Conservation (phyloP, 805 yeast genomes). For the Metschnikowia kofuensis region DNA sequence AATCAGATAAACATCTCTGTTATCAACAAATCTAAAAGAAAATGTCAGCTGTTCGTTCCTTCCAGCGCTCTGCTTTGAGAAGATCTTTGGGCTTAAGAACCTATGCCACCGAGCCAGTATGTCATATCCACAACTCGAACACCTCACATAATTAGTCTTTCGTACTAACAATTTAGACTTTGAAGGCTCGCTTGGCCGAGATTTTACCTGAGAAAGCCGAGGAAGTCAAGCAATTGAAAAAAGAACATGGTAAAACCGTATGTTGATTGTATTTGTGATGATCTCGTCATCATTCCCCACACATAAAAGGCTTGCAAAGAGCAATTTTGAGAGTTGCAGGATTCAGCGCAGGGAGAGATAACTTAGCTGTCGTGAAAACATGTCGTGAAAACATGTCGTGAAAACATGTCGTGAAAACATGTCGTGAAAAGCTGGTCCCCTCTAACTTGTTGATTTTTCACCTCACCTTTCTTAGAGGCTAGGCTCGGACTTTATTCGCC, state of each 20-base stretch:
- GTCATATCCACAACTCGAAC: slow-evolving; percentile 9
- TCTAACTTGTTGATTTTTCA: too few relatives aligned
- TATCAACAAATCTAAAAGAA: slow-evolving; percentile 6
- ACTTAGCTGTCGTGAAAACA: too few relatives aligned
- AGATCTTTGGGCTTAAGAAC: slow-evolving; percentile 21
- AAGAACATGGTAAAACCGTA: slow-evolving; percentile 83
- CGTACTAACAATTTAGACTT: slow-evolving; percentile 47
- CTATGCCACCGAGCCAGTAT: slow-evolving; percentile 23
- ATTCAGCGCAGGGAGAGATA: neutral
- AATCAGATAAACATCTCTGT: slow-evolving; percentile 8
- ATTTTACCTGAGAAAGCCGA: slow-evolving; percentile 89
- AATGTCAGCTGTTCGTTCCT: slow-evolving; percentile 37
- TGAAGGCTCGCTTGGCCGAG: slow-evolving; percentile 93
- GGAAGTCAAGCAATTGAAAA: slow-evolving; percentile 84
- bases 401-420: too few relatives aligned
- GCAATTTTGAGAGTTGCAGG: neutral
- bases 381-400: too few relatives aligned
- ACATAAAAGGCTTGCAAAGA: neutral
- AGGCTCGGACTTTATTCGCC: slow-evolving; percentile 11
- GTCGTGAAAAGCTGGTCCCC: too few relatives aligned
- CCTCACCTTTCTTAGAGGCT: neutral
- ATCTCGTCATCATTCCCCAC: neutral
- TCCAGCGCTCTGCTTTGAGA: slow-evolving; percentile 32
- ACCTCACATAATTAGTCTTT: neutral
- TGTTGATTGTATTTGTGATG: slow-evolving; percentile 23